Evolutionary conservation across 2,329 filamentous ascomycete species (phyloP), one percentile per base, ranked within the genome.

Genomic region (Clonostachys rosea): DNA sequence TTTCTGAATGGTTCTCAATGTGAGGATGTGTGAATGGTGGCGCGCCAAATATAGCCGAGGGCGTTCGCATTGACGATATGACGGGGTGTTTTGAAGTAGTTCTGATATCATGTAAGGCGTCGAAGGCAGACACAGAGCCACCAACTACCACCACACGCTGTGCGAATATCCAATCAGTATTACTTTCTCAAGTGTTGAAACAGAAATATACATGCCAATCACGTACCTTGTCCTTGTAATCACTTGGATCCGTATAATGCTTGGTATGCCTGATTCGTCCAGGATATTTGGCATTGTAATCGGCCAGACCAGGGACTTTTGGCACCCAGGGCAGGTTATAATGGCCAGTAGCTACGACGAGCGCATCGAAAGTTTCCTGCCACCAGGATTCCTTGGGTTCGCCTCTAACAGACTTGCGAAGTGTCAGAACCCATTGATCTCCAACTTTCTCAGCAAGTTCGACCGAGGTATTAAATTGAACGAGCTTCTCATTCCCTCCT

Each of bases 311-410:
- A 1, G 69, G 58, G 14, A 81, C 69, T 0, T 63, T 47, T 2
- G 78, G 74, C 17, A 81, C 66, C 49, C 76, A 84, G 0, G 81
- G 81, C 1, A 84, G 78, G 33, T 67, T 74, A 52, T 79, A 85
- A 52, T 84, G 80, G 0, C 82, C 82, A 34, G 70, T 80, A 2
- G 79, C 81, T 4, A 85, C 73, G 1, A 84, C 66, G 0, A 85
- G 70, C 0, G 78, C 81, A 54, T 86, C 82, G 47, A 84, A 85
- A 20, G 64, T 65, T 56, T 86, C 83, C 0, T 63, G 65, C 81
- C 81, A 84, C 81, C 83, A 86, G 49, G 76, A 74, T 53, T 85
- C 78, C 37, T 62, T 60, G 12, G 59, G 50, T 2, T 59, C 52
- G 5, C 64, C 65, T 13, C 67, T 63, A 40, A 17, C n/a, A 4